Base-by-base conservation (phyloP, 163 green algal genomes). In the Chloromonas sp. region DNA sequence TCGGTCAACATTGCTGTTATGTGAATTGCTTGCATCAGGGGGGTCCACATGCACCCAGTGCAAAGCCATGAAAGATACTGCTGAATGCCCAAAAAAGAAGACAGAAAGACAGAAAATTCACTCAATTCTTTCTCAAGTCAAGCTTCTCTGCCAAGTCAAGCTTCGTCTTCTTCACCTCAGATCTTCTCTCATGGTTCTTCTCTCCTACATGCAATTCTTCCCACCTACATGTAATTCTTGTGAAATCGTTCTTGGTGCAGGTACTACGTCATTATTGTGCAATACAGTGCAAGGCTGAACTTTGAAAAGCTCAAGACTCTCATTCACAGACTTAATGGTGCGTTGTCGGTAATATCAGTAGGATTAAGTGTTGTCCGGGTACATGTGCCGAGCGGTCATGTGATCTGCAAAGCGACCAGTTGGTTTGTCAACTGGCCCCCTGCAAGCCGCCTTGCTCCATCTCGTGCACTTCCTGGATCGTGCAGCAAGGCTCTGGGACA, bases 261-360 rank as follows among this genome's bases (percentile, higher is more conserved):
- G 81, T 93, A 91, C 83, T 91, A 91, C 81, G 81, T 89, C 74
- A 85, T 93, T 3, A 84, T 93, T 13, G 84, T 93, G 83, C 86
- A 92, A 86, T 92, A 92, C 84, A 90, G 86, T 2, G 87, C 89
- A 8, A 66, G 87, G 8, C 83, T 92, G 1, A 80, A 92, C 66
- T 80, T 87, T 58, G 89, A 93, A 71, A 93, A 95, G 86, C 81
- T 95, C 3, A 90, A 91, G 79, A 85, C 71, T 62, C 84, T 87
- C 36, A 76, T 95, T 2, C 87, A 92, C 87, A 87, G 86, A 61
- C 87, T 95, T 1, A 90, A 89, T 81, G 83, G 88, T 86, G 71
- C 71, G 66, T 74, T 15, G 66, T 74, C 5, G 5, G 36, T 36
- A 36, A 36, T 36, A 36, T 36, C 36, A 36, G 36, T 36, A 36